Base-by-base conservation (phyloP, 768 basidiomycete species). In the Artomyces pyxidatus region DNA sequence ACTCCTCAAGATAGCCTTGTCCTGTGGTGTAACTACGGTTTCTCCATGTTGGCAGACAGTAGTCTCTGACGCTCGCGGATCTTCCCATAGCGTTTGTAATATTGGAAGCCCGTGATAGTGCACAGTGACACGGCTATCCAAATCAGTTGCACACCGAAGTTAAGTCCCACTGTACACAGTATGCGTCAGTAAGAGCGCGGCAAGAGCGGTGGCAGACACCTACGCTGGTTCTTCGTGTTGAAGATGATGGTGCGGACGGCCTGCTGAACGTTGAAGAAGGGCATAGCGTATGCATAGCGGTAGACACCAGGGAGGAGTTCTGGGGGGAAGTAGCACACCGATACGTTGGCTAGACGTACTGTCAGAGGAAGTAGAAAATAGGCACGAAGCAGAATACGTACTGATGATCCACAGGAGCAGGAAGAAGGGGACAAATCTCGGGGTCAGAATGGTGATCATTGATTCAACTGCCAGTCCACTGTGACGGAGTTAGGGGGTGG, bases 211-310 rank as follows among this genome's bases (percentile, higher is more conserved):
- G 4, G 30, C 32, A 26, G 26, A 35, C 11, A 69, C 77, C 30
- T 50, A 83, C 81, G 60, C 17, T 75, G 64, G 51, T 83, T 81
- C 58, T 76, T 78, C 3, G 83, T 84, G 30, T 73, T 67, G 55
- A 88, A 86, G n/a, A 83, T 61, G 48, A 88, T 69, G 22, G 77
- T 69, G 17, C 86, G 71, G 3, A 78, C 72, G 1, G 81, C 76
- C 32, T 68, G 64, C 12, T 80, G 77, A 25, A 87, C 68, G 56
- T 87, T 84, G 61, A 83, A 87, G 59, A 88, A 86, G 1, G 86
- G 86, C 54, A 70, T 71, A 0, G 76, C 83, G 54, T 79, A 84
- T 1, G 83, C 87, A 51, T 86, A 86, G 42, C 70, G 73, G 64
- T 73, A 85, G 49, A 86, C 52, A 32, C 55, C 55, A 0, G 84